Evolutionary conservation across 2,329 filamentous ascomycete genomes (phyloP).

Genomic region (Colletotrichum euphorbiae): DNA sequence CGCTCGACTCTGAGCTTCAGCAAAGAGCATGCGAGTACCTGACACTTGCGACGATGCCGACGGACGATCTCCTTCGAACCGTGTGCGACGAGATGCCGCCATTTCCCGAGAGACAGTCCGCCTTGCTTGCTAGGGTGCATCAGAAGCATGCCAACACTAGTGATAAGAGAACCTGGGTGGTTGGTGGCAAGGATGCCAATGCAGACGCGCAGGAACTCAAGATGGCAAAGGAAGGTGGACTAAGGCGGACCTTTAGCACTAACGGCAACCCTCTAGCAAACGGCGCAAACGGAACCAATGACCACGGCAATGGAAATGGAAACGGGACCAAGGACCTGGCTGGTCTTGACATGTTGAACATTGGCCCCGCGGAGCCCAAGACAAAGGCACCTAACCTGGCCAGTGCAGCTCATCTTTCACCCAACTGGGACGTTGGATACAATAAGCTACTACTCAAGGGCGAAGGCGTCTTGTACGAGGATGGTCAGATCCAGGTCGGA

Average conservation of each 20-base stretch:
- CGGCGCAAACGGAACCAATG: constrained; percentile 62
- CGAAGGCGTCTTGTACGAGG: constrained; percentile 94
- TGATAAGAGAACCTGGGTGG: constrained; percentile 96
- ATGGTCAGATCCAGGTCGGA: constrained; percentile 92
- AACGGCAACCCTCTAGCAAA: constrained; percentile 60
- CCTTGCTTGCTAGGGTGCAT: constrained; percentile 89
- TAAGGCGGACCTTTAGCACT: constrained; percentile 87
- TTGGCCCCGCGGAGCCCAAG: constrained; percentile 68
- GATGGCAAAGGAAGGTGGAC: constrained; percentile 81
- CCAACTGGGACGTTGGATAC: constrained; percentile 93
- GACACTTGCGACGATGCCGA: constrained; percentile 83
- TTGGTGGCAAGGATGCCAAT: constrained; percentile 97
- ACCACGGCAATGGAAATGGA: constrained; percentile 62
- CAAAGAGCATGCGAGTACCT: constrained; percentile 97
- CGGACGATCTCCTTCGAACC: constrained; percentile 91
- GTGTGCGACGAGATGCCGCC: constrained; percentile 99
- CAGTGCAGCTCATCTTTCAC: constrained; percentile 90
- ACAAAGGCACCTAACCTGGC: constrained; percentile 84
- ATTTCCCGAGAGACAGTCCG: constrained; percentile 94
- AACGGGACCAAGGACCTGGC: constrained; percentile 75
- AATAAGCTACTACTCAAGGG: constrained; percentile 81
- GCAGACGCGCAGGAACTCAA: constrained; percentile 81
- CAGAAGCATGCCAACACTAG: constrained; percentile 94
- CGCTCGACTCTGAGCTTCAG: constrained; percentile 93
- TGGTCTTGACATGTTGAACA: constrained; percentile 81